Conservation (phyloP, 192 early-diverging fungal genomes). For the Coemansia sp. region DNA sequence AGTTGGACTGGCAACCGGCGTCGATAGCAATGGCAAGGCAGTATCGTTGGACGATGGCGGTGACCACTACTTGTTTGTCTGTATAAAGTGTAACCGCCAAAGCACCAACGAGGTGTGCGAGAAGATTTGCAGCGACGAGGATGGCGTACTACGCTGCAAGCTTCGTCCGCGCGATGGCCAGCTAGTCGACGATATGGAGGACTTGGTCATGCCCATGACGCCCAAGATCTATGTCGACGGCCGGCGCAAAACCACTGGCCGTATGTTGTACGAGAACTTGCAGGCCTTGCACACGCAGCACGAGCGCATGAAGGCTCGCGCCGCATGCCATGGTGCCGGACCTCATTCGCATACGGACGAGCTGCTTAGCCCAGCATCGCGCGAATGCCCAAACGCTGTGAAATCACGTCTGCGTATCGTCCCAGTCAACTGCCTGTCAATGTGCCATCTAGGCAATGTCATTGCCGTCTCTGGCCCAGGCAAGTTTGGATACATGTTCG, state of each 20-base stretch:
- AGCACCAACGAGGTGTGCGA: conserved; percentile 56
- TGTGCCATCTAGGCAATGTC: conserved; percentile 55
- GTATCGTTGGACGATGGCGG: not conserved
- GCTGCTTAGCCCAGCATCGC: conserved; percentile 13
- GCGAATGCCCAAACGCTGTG: conserved; percentile 51
- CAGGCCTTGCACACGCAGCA: conserved; percentile 50
- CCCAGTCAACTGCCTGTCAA: conserved; percentile 48
- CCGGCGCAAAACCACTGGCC: conserved; percentile 53
- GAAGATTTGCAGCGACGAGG: conserved; percentile 56
- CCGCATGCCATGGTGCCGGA: conserved; percentile 40
- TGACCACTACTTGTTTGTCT: conserved; percentile 56
- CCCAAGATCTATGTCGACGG: conserved; percentile 51
- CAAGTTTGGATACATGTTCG: conserved; percentile 57
- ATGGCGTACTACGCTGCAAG: conserved; percentile 52
- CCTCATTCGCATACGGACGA: conserved; percentile 24
- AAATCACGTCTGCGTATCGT: conserved; percentile 53
- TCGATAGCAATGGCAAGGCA: not conserved
- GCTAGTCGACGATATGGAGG: conserved; percentile 51
- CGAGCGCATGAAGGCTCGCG: conserved; percentile 47
- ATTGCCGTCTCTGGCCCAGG: conserved; percentile 43
- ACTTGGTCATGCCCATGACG: conserved; percentile 55
- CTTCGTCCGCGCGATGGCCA: conserved; percentile 45
- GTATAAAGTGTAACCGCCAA: conserved; percentile 55
- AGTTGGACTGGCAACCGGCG: not conserved
- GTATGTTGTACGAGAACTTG: conserved; percentile 55